phyloP scores from a whole-genome alignment of 164 flowering plant genomes.

The Akebia trifoliata region DNA sequence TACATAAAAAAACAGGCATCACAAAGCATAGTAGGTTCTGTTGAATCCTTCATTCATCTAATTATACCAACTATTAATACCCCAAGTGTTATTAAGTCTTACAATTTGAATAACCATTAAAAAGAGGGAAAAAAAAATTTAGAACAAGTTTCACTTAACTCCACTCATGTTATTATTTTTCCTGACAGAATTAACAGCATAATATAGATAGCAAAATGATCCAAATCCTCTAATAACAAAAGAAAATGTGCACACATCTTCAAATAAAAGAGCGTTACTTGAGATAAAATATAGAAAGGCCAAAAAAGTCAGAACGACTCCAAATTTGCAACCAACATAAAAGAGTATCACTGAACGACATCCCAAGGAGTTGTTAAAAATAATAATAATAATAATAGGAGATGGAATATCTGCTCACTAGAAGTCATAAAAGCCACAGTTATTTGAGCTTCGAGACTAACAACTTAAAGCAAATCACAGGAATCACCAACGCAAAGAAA shows the following conservation, averaged over 20 bases:
- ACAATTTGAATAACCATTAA: background rate
- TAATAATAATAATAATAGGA: background rate
- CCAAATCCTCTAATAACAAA: background rate
- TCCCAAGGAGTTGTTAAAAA: background rate
- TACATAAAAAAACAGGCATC: too few species aligned
- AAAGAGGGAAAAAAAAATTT: background rate
- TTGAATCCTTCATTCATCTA: too few species aligned
- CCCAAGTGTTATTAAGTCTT: too few species aligned
- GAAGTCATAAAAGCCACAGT: background rate
- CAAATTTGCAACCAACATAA: background rate
- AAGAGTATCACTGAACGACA: background rate
- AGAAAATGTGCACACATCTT: background rate
- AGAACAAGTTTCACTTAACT: background rate
- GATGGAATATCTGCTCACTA: background rate
- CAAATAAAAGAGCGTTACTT: too few species aligned
- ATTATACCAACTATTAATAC: too few species aligned
- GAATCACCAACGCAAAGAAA: background rate
- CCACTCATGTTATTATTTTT: too few species aligned
- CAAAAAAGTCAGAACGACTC: background rate
- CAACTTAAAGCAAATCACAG: background rate
- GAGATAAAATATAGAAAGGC: background rate
- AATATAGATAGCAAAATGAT: background rate
- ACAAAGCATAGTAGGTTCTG: too few species aligned
- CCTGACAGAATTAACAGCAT: background rate
- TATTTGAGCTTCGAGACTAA: background rate